phyloP scores from a whole-genome alignment of 192 early-diverging fungal species.

The Chytriomyces sp. region DNA sequence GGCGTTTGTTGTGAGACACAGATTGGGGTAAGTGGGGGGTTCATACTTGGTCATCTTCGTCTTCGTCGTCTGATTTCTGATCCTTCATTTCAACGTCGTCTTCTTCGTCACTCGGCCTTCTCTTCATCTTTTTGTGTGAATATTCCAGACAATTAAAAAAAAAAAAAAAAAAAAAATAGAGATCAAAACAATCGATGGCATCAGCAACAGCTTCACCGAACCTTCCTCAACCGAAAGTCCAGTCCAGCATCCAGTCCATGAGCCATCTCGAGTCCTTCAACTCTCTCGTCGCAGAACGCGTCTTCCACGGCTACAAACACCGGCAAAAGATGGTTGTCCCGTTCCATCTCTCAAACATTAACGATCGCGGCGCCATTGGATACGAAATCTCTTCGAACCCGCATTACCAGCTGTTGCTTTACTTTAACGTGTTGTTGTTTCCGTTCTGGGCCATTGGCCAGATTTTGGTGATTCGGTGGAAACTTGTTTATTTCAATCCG shows the following conservation, averaged over 20 bases:
- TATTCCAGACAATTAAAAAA: not conserved
- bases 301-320: constrained; percentile 26
- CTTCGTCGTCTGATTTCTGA: constrained; percentile 6
- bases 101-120: constrained; percentile 14
- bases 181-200: not conserved
- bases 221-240: not conserved
- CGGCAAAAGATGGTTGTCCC: constrained; percentile 24
- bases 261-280: constrained; percentile 26
- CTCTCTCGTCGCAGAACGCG: constrained; percentile 19
- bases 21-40: not conserved
- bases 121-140: constrained; percentile 7
- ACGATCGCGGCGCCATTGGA: constrained; percentile 22
- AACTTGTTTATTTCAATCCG: constrained; percentile 33
- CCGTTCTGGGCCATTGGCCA: constrained; percentile 45
- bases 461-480: constrained; percentile 1
- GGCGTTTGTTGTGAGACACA: not conserved
- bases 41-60: constrained; percentile 7
- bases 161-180: constrained; percentile 27
- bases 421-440: constrained; percentile 44
- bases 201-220: not conserved
- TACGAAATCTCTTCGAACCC: constrained; percentile 45
- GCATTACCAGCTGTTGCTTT: constrained; percentile 45
- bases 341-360: constrained; percentile 26
- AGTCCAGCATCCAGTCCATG: not conserved
- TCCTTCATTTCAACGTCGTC: not conserved